Conservation (phyloP, 2,329 filamentous ascomycete genomes). For the Zymoseptoria crescenta region DNA sequence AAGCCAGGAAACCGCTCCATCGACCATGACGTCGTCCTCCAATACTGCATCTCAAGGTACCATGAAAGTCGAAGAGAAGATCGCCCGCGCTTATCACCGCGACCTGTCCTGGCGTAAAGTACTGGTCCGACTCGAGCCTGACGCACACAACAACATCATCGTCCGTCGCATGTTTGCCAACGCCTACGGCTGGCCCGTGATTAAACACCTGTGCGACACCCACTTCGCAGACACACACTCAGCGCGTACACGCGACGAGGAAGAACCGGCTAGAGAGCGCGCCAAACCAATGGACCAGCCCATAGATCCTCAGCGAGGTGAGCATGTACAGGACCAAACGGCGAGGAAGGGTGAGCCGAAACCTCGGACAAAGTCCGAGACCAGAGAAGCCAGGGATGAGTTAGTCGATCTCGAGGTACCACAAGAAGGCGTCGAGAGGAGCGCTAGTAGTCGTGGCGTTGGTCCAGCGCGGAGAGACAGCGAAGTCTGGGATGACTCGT, state of each 20-base stretch:
- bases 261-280: slow-evolving; percentile 60
- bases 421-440: slow-evolving; percentile 23
- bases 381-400: slow-evolving; percentile 39
- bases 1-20: slow-evolving; percentile 9
- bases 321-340: slow-evolving; percentile 34
- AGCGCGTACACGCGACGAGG: slow-evolving; percentile 58
- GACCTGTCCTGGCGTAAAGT: slow-evolving; percentile 95
- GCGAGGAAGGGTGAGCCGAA: slow-evolving; percentile 26
- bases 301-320: slow-evolving; percentile 43
- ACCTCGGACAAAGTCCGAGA: slow-evolving; percentile 41
- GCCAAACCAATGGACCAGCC: slow-evolving; percentile 50
- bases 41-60: neutral
- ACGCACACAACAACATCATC: slow-evolving; percentile 97
- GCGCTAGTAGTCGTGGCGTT: slow-evolving; percentile 11
- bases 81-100: slow-evolving; percentile 87
- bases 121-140: slow-evolving; percentile 86
- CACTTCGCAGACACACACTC: slow-evolving; percentile 75
- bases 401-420: slow-evolving; percentile 31
- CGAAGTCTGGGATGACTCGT: slow-evolving; percentile 42
- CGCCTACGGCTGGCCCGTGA: slow-evolving; percentile 93
- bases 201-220: slow-evolving; percentile 89
- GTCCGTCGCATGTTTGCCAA: slow-evolving; percentile 96
- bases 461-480: slow-evolving; percentile 32
- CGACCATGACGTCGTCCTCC: slow-evolving; percentile 46
- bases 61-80: slow-evolving; percentile 96